Conservation (phyloP, 1,139 yeast species). For the Suhomyces maxii region DNA sequence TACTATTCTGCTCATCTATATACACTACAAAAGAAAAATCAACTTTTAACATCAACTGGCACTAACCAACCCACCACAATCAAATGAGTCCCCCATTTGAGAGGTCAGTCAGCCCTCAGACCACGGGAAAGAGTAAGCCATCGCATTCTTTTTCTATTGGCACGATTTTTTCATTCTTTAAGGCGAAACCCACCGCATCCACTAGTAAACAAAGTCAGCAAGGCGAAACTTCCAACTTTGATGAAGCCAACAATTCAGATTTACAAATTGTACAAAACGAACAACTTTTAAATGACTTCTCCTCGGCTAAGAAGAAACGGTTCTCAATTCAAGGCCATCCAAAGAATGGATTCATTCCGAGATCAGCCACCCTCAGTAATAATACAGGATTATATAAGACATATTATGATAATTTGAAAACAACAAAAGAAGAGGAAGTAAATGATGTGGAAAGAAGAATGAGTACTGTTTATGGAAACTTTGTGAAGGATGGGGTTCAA, state of each 20-base stretch:
- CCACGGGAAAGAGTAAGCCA: background rate
- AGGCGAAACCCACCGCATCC: conserved; percentile 1
- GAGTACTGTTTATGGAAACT: conserved; percentile 25
- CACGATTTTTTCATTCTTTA: conserved; percentile 10
- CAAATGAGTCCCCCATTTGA: conserved; percentile 5
- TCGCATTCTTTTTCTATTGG: conserved; percentile 8
- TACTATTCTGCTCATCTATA: background rate
- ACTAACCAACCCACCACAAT: background rate
- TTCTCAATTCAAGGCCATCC: conserved; percentile 29
- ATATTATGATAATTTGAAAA: conserved; percentile 24
- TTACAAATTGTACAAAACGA: conserved; percentile 12
- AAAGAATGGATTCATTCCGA: conserved; percentile 26
- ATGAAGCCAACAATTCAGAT: conserved; percentile 9
- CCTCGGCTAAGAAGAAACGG: conserved; percentile 32
- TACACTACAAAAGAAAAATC: conserved; percentile 1
- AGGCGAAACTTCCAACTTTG: background rate
- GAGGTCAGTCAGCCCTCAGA: conserved; percentile 17
- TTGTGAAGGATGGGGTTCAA: conserved; percentile 19
- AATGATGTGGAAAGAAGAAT: conserved; percentile 35
- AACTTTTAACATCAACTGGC: conserved; percentile 1
- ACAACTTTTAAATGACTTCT: conserved; percentile 22
- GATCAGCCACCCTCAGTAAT: conserved; percentile 24
- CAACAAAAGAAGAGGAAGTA: conserved; percentile 26
- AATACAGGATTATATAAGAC: conserved; percentile 28
- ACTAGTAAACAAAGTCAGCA: background rate